A percentile compares a stretch with the other conserved stretches of the same genome.
phyloP scores from a whole-genome alignment of 306 rosid genomes.

The Prunus mongolica region DNA sequence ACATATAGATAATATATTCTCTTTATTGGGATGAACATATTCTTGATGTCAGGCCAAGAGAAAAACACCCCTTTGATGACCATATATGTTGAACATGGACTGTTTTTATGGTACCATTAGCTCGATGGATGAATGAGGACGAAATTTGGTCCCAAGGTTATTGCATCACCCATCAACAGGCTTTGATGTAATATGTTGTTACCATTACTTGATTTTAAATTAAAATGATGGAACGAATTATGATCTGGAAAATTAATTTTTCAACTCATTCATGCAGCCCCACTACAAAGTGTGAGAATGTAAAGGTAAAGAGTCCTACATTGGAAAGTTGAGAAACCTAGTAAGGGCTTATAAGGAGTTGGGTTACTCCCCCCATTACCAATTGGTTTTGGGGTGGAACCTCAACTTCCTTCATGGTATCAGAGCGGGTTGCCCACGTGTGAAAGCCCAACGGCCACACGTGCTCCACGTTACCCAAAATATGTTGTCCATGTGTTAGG shows the following conservation, averaged over 20 bases:
- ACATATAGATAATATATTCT: neutral
- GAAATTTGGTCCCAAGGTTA: neutral
- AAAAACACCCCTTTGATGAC: neutral
- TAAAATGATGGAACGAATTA: neutral
- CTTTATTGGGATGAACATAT: neutral
- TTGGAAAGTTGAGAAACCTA: too few species aligned
- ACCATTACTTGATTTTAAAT: neutral
- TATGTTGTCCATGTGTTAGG: too few species aligned
- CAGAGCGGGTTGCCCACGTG: too few species aligned
- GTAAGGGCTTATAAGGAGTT: too few species aligned
- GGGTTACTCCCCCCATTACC: too few species aligned
- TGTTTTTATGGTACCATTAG: neutral
- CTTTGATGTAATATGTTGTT: neutral
- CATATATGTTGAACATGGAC: neutral
- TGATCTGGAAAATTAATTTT: neutral
- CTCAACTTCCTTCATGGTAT: too few species aligned
- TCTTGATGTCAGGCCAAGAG: neutral
- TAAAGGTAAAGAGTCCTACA: too few species aligned
- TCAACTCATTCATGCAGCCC: neutral
- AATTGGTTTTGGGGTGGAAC: too few species aligned
- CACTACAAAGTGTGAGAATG: neutral
- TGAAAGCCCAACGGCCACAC: too few species aligned
- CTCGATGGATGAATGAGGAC: neutral
- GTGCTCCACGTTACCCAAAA: too few species aligned
- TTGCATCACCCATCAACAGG: neutral